Evolutionary conservation across 2,329 filamentous ascomycete species (phyloP).

Genomic region (Xylariales sp.): DNA sequence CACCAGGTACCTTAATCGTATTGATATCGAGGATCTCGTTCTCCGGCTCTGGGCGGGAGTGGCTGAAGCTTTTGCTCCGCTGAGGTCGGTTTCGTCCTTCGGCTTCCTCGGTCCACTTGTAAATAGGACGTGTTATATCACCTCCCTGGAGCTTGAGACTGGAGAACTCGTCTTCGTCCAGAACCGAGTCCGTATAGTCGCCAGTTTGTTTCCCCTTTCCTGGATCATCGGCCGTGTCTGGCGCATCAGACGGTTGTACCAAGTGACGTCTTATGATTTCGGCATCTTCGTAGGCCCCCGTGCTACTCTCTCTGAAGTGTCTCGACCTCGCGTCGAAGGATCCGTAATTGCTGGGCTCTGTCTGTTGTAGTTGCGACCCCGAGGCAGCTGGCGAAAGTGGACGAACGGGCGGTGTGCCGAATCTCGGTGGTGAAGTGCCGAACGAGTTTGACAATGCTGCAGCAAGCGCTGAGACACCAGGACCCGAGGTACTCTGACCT

Average conservation of each 20-base stretch:
- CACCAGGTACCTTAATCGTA: constrained; percentile 87
- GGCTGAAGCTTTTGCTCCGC: constrained; percentile 83
- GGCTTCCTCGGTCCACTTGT: constrained; percentile 91
- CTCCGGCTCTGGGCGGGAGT: constrained; percentile 72
- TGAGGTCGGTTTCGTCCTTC: constrained; percentile 64
- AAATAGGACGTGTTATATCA: constrained; percentile 91
- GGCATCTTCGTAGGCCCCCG: constrained; percentile 74
- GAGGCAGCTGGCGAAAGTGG: constrained; percentile 54
- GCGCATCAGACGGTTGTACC: constrained; percentile 59
- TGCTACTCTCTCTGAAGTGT: constrained; percentile 36
- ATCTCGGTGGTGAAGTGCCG: constrained; percentile 64
- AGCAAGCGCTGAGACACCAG: constrained; percentile 82
- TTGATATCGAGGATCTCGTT: constrained; percentile 79
- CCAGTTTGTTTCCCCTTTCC: constrained; percentile 50
- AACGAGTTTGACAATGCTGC: constrained; percentile 76
- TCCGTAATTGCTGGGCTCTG: constrained; percentile 69
- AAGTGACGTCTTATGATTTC: constrained; percentile 88
- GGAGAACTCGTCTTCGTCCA: constrained; percentile 79
- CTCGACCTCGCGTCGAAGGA: constrained; percentile 72
- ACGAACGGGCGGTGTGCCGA: constrained; percentile 60
- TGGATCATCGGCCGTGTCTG: constrained; percentile 38
- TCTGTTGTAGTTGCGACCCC: constrained; percentile 38
- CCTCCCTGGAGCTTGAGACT: constrained; percentile 90
- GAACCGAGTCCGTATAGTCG: constrained; percentile 29
- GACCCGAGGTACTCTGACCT: constrained; percentile 63